Conservation (phyloP, 208 protist genomes). For the Trypanosoma melophagium region DNA sequence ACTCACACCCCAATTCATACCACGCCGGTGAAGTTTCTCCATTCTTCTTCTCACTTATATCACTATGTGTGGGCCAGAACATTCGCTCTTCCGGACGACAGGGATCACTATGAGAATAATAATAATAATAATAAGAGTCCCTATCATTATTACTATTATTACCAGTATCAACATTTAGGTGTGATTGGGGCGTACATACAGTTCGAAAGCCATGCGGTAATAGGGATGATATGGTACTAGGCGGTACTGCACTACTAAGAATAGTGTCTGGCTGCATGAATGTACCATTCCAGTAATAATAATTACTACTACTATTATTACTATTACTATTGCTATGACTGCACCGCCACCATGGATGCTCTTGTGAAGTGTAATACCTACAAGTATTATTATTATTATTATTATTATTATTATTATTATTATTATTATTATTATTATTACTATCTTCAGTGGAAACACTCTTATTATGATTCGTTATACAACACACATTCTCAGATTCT, state of each 20-base stretch:
- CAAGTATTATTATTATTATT: not conserved
- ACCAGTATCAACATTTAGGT: not conserved
- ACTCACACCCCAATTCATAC: too few species aligned
- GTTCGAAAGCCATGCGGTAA: not conserved
- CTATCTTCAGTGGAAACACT: too few species aligned
- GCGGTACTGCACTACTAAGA: too few species aligned
- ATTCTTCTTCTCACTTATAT: too few species aligned
- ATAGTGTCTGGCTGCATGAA: conserved; percentile 20
- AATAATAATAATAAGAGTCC: not conserved
- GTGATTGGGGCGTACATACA: not conserved
- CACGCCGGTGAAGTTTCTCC: too few species aligned
- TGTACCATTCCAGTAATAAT: not conserved
- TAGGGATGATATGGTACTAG: not conserved
- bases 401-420: not conserved
- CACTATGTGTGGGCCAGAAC: too few species aligned
- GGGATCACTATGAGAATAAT: too few species aligned
- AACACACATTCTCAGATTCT: too few species aligned
- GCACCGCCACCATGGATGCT: not conserved
- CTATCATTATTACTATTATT: conserved; percentile 20
- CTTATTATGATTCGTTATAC: too few species aligned
- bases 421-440: too few species aligned
- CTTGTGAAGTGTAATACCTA: not conserved
- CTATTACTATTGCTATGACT: not conserved
- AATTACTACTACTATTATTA: not conserved
- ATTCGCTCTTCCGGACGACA: too few species aligned